These are phyloP conservation scores for Fusarium annulatum DNA, from an alignment of 2,329 filamentous ascomycete species.

Conservation along the genomic window DNA sequence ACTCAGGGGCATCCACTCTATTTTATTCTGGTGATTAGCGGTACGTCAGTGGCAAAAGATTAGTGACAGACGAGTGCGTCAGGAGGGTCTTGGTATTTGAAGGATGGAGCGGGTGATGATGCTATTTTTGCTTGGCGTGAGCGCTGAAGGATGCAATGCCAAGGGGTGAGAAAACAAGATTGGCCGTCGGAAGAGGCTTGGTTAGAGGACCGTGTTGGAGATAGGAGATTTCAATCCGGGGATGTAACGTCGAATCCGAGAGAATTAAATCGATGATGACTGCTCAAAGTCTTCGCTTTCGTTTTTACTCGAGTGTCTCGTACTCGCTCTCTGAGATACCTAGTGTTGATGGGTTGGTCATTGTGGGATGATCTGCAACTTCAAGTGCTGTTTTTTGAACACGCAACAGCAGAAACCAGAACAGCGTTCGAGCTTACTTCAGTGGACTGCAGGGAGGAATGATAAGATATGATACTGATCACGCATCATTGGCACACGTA, in stretches of 20 bases:
- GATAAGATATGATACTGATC: not conserved
- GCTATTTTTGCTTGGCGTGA: conserved; percentile 23
- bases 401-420: no score
- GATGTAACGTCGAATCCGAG: not conserved
- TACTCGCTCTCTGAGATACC: not conserved
- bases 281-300: not conserved
- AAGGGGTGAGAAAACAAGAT: conserved; percentile 19
- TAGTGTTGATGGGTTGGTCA: fast-evolving
- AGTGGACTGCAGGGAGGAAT: no score
- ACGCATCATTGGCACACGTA: not conserved
- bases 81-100: not conserved
- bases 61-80: not conserved
- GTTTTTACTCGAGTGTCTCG: no score
- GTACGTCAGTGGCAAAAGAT: conserved; percentile 24
- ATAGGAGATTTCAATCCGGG: not conserved
- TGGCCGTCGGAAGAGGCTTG: not conserved
- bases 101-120: conserved; percentile 10
- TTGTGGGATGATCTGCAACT: not conserved
- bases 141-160: conserved; percentile 10
- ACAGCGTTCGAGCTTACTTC: no score
- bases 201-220: not conserved
- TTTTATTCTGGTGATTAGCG: not conserved
- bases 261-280: not conserved
- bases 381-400: no score
- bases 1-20: not conserved